phyloP scores from a whole-genome alignment of 2,329 filamentous ascomycete genomes.

The Lecanosticta acicola region DNA sequence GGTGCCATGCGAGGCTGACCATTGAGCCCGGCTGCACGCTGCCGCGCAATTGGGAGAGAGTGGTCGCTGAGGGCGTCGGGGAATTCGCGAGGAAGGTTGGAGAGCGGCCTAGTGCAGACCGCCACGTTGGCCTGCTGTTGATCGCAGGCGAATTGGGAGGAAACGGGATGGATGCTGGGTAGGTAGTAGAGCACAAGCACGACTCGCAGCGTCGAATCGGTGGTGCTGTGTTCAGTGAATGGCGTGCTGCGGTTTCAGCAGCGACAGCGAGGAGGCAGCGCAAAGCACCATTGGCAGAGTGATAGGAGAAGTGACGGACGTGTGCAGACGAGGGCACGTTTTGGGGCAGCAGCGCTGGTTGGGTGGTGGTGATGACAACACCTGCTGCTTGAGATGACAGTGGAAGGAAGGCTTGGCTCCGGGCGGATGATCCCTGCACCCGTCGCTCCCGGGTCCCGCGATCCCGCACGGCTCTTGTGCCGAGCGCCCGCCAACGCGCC shows the following conservation, averaged over 20 bases:
- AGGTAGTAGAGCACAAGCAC: background rate
- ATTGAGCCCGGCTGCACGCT: conserved; percentile 11
- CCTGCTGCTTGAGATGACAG: too few relatives aligned
- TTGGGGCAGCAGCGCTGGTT: background rate
- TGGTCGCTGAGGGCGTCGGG: too few relatives aligned
- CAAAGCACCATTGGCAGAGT: background rate
- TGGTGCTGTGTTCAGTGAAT: background rate
- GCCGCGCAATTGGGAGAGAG: conserved; percentile 9
- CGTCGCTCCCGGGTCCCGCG: too few relatives aligned
- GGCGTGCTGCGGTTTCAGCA: background rate
- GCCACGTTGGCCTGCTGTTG: background rate
- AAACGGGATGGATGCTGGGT: background rate
- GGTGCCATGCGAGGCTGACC: conserved; percentile 16
- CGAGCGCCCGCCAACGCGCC: background rate
- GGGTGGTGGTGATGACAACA: too few relatives aligned
- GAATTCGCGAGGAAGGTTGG: too few relatives aligned
- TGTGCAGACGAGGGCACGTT: background rate
- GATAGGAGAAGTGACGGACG: background rate
- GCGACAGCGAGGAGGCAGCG: background rate
- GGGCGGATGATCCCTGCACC: background rate
- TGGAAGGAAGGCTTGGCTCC: too few relatives aligned
- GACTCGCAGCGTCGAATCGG: background rate
- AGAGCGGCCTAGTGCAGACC: background rate
- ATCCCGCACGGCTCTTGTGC: background rate
- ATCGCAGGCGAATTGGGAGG: background rate